These are phyloP conservation scores for Tolypocladium sp. DNA, from an alignment of 2,329 filamentous ascomycete genomes.

Conservation along the genomic window DNA sequence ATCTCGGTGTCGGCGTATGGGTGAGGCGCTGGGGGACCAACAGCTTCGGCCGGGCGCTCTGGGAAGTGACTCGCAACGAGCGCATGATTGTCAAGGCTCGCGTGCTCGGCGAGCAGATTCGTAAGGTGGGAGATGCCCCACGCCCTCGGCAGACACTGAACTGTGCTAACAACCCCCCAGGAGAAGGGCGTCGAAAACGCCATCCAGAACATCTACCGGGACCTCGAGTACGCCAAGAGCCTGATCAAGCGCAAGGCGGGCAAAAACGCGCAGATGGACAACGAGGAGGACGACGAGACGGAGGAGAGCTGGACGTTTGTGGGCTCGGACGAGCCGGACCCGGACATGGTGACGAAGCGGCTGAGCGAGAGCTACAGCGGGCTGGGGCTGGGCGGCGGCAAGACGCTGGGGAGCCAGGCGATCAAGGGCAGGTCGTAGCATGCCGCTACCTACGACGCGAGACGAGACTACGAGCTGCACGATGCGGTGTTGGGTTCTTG, in stretches of 20 bases:
- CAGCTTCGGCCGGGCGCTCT: slow-evolving; percentile 75
- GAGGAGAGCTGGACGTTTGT: slow-evolving; percentile 90
- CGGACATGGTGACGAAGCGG: slow-evolving; percentile 31
- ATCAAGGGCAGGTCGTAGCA: not conserved
- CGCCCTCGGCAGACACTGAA: not conserved
- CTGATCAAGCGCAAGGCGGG: slow-evolving; percentile 60
- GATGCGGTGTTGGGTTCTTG: not conserved
- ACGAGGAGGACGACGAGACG: slow-evolving; percentile 45
- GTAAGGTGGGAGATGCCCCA: slow-evolving; percentile 50
- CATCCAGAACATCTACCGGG: slow-evolving; percentile 87
- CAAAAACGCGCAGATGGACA: slow-evolving; percentile 33
- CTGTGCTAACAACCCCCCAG: slow-evolving; percentile 35
- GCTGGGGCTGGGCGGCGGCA: slow-evolving; percentile 9
- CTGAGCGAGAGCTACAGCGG: slow-evolving; percentile 24
- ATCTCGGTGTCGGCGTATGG: slow-evolving; percentile 84
- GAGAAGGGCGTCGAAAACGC: slow-evolving; percentile 86
- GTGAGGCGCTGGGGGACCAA: slow-evolving; percentile 85
- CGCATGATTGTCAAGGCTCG: slow-evolving; percentile 85
- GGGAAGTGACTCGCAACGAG: slow-evolving; percentile 83
- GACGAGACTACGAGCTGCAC: not conserved
- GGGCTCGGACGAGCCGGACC: slow-evolving; percentile 43
- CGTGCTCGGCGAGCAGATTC: slow-evolving; percentile 76
- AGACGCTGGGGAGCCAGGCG: slow-evolving; percentile 13
- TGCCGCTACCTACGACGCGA: not conserved
- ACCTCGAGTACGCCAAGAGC: slow-evolving; percentile 84